Conservation (phyloP, 495 filamentous ascomycete genomes). For the Trichoderma erinaceum region DNA sequence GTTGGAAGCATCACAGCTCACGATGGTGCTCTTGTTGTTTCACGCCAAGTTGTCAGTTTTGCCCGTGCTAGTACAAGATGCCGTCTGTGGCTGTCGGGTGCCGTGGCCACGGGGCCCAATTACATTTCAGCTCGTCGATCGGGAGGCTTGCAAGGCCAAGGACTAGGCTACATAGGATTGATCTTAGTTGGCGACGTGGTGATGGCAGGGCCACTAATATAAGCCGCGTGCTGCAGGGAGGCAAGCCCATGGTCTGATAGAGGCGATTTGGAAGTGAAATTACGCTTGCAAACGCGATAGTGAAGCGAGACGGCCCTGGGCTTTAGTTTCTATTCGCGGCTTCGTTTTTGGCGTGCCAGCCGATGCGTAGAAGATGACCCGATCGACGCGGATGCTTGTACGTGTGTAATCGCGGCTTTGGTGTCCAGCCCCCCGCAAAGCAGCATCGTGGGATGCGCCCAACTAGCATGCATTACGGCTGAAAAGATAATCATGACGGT, state of each 20-base stretch:
- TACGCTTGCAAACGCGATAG: too few species aligned
- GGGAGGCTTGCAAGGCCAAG: neutral
- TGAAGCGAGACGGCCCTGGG: too few species aligned
- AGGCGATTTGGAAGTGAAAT: too few species aligned
- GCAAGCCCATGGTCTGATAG: too few species aligned
- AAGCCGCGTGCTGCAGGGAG: neutral
- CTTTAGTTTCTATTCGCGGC: too few species aligned
- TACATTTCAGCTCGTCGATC: neutral
- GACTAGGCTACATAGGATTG: neutral
- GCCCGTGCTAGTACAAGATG: too few species aligned
- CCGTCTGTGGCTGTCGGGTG: neutral
- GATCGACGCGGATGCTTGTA: neutral
- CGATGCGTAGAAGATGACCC: neutral
- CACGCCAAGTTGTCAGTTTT: too few species aligned
- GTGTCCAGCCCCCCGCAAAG: conserved; percentile 2
- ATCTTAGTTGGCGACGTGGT: neutral
- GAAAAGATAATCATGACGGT: neutral
- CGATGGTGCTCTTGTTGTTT: too few species aligned
- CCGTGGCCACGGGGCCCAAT: neutral
- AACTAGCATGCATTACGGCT: neutral
- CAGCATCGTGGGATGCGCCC: neutral
- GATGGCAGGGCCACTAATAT: too few species aligned
- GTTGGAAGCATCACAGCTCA: too few species aligned
- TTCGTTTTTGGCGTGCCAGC: too few species aligned
- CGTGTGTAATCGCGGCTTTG: neutral